Evolutionary conservation across 148 eudicot genomes (phyloP).

Genomic region (Diospyros lotus): DNA sequence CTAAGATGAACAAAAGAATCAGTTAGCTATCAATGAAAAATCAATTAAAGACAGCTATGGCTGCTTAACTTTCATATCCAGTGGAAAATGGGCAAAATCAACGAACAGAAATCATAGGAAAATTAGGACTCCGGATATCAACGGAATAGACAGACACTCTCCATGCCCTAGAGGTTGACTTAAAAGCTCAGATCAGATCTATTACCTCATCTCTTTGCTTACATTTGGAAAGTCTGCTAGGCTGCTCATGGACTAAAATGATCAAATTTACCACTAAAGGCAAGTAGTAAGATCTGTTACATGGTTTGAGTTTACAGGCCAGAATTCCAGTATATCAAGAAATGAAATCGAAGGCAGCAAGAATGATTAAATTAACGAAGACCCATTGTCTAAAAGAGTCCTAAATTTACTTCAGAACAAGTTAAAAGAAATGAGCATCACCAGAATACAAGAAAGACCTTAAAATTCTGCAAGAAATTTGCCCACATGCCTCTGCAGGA

Average conservation of each 20-base stretch:
- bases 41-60: slow-evolving; percentile 15
- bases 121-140: slow-evolving; percentile 17
- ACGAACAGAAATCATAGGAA: slow-evolving; percentile 31
- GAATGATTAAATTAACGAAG: slow-evolving; percentile 33
- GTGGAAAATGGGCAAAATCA: slow-evolving; percentile 25
- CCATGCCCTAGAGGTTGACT: slow-evolving; percentile 35
- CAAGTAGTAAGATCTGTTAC: slow-evolving; percentile 25
- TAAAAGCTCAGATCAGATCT: slow-evolving; percentile 30
- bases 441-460: slow-evolving; percentile 10
- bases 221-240: slow-evolving; percentile 9
- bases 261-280: slow-evolving; percentile 9
- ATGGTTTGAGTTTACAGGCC: slow-evolving; percentile 22
- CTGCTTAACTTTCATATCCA: slow-evolving; percentile 48
- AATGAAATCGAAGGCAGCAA: slow-evolving; percentile 9
- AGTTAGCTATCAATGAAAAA: slow-evolving; percentile 30
- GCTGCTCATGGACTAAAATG: slow-evolving; percentile 11
- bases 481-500: slow-evolving; percentile 4
- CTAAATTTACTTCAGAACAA: slow-evolving; percentile 13
- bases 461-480: slow-evolving; percentile 2
- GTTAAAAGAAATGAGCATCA: slow-evolving; percentile 28
- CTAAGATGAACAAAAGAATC: slow-evolving; percentile 57
- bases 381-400: slow-evolving; percentile 30
- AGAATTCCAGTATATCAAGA: slow-evolving; percentile 13
- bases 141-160: slow-evolving; percentile 18
- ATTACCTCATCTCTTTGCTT: slow-evolving; percentile 25